These are phyloP conservation scores for Murraya koenigii DNA, from an alignment of 345 rosid genomes.

Conservation along the genomic window DNA sequence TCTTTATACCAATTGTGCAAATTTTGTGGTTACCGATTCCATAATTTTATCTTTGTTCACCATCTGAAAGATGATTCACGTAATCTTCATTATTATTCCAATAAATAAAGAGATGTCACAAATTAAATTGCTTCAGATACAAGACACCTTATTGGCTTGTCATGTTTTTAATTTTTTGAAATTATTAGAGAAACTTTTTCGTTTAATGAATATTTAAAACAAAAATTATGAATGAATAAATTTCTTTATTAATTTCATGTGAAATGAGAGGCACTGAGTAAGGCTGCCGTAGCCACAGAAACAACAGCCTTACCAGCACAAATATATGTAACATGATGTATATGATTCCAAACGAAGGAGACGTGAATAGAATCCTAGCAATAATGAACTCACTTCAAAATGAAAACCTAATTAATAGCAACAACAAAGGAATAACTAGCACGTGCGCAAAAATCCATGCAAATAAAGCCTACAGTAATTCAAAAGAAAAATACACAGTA, in stretches of 20 bases:
- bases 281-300: slow-evolving; percentile 14
- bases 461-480: slow-evolving; percentile 13
- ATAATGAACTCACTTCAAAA: neutral
- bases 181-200: neutral
- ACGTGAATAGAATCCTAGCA: neutral
- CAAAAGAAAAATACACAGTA: neutral
- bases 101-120: neutral
- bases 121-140: neutral
- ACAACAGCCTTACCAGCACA: neutral
- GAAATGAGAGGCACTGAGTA: neutral
- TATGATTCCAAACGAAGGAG: slow-evolving; percentile 26
- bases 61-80: neutral
- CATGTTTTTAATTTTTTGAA: neutral
- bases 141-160: neutral
- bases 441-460: slow-evolving; percentile 42
- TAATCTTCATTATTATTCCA: neutral
- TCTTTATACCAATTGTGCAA: neutral
- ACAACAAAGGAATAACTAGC: slow-evolving; percentile 27
- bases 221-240: too few relatives aligned
- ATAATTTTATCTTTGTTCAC: neutral
- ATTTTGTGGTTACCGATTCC: neutral
- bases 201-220: neutral
- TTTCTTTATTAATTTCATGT: too few relatives aligned
- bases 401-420: slow-evolving; percentile 5
- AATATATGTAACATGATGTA: neutral